Evolutionary conservation across 176 grass and related monocot genomes (phyloP), one percentile per base, ranked within the genome.

Genomic region (Triticum aestivum): DNA sequence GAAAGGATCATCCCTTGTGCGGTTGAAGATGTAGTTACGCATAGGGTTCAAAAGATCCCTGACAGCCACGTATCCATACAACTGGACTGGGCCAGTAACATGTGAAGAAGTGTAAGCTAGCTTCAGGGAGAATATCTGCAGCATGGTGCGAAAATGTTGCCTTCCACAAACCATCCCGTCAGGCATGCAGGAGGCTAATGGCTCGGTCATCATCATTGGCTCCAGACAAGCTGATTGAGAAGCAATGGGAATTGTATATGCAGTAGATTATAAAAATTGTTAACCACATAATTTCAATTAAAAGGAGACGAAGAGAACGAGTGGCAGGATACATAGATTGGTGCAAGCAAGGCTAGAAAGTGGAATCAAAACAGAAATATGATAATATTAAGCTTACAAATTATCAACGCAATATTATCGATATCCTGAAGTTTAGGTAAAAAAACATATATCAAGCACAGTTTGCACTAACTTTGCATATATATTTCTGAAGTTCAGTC

Each of bases 161-260:
- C 33, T 69, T 9, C 21, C 30, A 33, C 30, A 68, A 68, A 68
- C 30, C 30, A 68, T 35, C 65, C 65, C 30, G 29, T 68, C 65
- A 68, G 30, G 12, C 30, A 34, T 18, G 30, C 65, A 68, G 2
- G 65, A 68, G 14, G 13, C 3, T 35, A 33, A 68, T 35, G 30
- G 65, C 30, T 34, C 30, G 15, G 65, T 68, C 65, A 34, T 68
- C 65, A 68, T 68, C 65, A 68, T 68, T 33, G 65, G 65, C 65
- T 68, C 65, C 30, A 68, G 30, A 68, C 65, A 68, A 68, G 65
- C 65, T 68, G 65, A 68, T 68, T 18, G 14, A 68, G 65, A 68
- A 68, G 30, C 65, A 68, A 34, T 45, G 11, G 42, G 42, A 49
- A 68, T 68, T 34, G 64, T 17, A 66, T 27, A 66, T 66, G 12